Conservation (phyloP, 306 rosid species). For the Lathyrus oleraceus region DNA sequence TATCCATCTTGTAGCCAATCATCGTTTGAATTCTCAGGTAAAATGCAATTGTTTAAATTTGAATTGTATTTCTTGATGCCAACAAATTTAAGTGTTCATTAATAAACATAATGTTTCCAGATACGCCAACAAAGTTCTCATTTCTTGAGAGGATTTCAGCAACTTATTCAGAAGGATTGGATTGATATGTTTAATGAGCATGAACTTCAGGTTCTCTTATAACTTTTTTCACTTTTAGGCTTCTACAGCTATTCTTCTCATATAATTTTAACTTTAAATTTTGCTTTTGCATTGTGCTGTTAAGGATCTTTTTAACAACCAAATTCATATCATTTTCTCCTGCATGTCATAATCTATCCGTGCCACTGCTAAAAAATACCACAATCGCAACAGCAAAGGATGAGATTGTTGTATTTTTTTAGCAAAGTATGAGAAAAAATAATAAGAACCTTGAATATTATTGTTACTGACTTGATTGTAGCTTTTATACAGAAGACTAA, state of each 20-base stretch:
- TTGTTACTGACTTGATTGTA: too few species aligned
- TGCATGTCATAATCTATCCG: neutral
- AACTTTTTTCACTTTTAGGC: slow-evolving; percentile 25
- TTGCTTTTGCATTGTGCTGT: slow-evolving; percentile 21
- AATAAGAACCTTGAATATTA: too few species aligned
- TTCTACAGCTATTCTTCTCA: neutral
- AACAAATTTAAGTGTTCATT: slow-evolving; percentile 13
- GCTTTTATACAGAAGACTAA: too few species aligned
- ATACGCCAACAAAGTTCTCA: slow-evolving; percentile 97
- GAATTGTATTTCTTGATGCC: slow-evolving; percentile 19
- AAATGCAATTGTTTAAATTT: slow-evolving; percentile 16
- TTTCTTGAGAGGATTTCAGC: slow-evolving; percentile 97
- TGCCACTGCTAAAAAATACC: too few species aligned
- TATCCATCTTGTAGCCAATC: slow-evolving; percentile 97
- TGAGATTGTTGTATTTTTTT: too few species aligned
- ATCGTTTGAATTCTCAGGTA: slow-evolving; percentile 97
- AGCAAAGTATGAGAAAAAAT: too few species aligned
- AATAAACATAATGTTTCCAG: slow-evolving; percentile 46
- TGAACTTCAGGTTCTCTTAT: slow-evolving; percentile 81
- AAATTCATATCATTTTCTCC: slow-evolving; percentile 26
- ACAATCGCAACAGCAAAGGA: too few species aligned
- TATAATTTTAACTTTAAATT: neutral
- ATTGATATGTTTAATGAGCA: slow-evolving; percentile 98
- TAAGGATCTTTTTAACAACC: neutral
- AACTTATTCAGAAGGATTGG: slow-evolving; percentile 95